Percentiles rank a stretch among this genome's conserved stretches.
Evolutionary conservation across 2,329 filamentous ascomycete species (phyloP).

Genomic region (Penicillium sp.): DNA sequence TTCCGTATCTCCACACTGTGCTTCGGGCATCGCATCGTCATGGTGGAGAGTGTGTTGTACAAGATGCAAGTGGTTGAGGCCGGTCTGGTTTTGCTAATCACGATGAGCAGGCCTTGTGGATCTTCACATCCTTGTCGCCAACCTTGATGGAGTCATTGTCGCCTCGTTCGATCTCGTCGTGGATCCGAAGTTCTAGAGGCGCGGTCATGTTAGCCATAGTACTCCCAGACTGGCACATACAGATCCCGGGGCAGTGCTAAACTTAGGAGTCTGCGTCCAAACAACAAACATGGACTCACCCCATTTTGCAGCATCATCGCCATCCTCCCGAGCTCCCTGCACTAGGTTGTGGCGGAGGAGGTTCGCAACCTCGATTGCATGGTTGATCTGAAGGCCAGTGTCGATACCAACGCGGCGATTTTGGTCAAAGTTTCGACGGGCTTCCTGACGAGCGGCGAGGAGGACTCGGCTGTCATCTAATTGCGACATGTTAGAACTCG

Average conservation of each 20-base stretch:
- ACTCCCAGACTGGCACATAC: no score
- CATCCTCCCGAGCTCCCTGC: slow-evolving; percentile 61
- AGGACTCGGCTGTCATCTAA: slow-evolving; percentile 70
- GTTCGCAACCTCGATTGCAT: slow-evolving; percentile 77
- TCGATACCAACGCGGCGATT: slow-evolving; percentile 62
- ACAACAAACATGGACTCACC: slow-evolving; percentile 24
- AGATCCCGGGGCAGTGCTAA: background rate
- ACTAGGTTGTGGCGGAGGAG: slow-evolving; percentile 83
- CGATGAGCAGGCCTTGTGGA: slow-evolving; percentile 44
- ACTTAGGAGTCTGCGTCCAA: background rate
- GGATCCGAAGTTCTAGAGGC: slow-evolving; percentile 73
- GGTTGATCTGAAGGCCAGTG: slow-evolving; percentile 63
- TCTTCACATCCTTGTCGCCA: slow-evolving; percentile 40
- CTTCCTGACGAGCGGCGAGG: slow-evolving; percentile 66
- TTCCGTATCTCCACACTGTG: no score
- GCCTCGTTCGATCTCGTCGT: slow-evolving; percentile 84
- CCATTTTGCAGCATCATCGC: slow-evolving; percentile 36
- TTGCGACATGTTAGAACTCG: slow-evolving; percentile 11
- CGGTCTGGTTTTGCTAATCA: slow-evolving; percentile 13
- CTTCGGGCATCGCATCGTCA: no score
- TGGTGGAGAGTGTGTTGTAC: no score
- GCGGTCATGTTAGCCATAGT: slow-evolving; percentile 10
- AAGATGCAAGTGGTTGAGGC: no score
- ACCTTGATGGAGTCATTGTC: slow-evolving; percentile 89
- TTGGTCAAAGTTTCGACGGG: slow-evolving; percentile 69